Conservation (phyloP, 495 filamentous ascomycete genomes). For the Pyrenula massariospora region DNA sequence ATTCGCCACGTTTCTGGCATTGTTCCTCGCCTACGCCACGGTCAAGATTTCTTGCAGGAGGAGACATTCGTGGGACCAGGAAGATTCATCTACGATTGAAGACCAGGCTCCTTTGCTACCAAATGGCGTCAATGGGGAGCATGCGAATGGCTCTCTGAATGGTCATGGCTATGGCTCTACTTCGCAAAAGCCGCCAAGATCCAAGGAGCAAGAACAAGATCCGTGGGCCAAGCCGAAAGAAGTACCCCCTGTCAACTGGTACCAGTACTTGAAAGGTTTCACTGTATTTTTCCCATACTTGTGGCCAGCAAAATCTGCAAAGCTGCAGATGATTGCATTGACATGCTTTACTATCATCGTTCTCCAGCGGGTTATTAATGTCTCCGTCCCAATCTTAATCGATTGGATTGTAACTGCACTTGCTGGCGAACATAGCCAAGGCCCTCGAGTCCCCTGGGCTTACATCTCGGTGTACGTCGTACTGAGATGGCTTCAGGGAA, state of each 20-base stretch:
- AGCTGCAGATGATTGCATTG: slow-evolving; percentile 64
- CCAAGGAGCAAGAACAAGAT: slow-evolving; percentile 8
- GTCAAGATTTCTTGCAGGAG: neutral
- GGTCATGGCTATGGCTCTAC: slow-evolving; percentile 13
- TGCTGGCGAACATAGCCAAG: slow-evolving; percentile 31
- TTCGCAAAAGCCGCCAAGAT: slow-evolving; percentile 3
- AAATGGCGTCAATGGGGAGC: slow-evolving; percentile 24
- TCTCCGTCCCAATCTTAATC: slow-evolving; percentile 67
- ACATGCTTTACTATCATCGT: slow-evolving; percentile 68
- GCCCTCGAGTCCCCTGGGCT: slow-evolving; percentile 48
- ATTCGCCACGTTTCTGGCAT: slow-evolving; percentile 41
- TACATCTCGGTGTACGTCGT: slow-evolving; percentile 68
- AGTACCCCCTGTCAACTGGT: slow-evolving; percentile 47
- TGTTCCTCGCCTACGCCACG: slow-evolving; percentile 47
- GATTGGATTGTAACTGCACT: slow-evolving; percentile 62
- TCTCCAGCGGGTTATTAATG: slow-evolving; percentile 66
- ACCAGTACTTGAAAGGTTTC: slow-evolving; percentile 70
- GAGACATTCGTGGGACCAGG: neutral
- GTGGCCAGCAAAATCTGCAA: slow-evolving; percentile 69
- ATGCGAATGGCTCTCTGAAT: slow-evolving; percentile 43
- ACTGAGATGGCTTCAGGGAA: slow-evolving; percentile 78
- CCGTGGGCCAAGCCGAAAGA: slow-evolving; percentile 36
- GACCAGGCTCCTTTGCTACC: neutral
- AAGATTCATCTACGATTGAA: neutral
- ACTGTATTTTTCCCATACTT: slow-evolving; percentile 87